Evolutionary conservation across 345 rosid genomes (phyloP).

Genomic region (Lepidium sativum): DNA sequence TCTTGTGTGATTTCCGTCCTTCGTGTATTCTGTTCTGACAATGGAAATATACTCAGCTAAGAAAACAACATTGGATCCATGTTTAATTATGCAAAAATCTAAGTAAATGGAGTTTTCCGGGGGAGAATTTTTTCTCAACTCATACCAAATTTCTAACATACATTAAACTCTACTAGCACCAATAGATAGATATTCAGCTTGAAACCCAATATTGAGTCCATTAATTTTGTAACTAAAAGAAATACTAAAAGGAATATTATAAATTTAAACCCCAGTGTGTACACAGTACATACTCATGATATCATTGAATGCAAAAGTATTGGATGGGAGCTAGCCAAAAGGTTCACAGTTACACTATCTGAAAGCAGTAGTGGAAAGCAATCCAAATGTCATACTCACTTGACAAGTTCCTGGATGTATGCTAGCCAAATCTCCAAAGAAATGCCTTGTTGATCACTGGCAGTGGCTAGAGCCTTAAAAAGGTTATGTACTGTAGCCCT

Average conservation of each 20-base stretch:
- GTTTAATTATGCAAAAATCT: neutral
- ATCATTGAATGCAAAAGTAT: neutral
- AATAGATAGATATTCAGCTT: neutral
- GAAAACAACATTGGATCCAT: neutral
- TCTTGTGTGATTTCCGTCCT: constrained; percentile 60
- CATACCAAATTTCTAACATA: neutral
- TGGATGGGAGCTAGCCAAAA: neutral
- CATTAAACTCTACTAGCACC: neutral
- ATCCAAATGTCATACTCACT: constrained; percentile 55
- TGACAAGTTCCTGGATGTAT: constrained; percentile 79
- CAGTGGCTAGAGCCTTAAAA: constrained; percentile 60
- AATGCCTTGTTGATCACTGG: constrained; percentile 51
- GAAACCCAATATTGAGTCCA: neutral
- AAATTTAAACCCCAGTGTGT: neutral
- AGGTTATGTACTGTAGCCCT: constrained; percentile 75
- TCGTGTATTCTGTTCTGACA: constrained; percentile 75
- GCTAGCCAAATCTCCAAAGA: constrained; percentile 72
- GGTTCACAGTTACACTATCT: neutral
- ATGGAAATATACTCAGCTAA: constrained; percentile 29
- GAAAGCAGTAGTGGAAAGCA: neutral
- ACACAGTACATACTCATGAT: constrained; percentile 3
- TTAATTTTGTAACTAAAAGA: neutral
- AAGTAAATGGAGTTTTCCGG: neutral
- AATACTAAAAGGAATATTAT: neutral
- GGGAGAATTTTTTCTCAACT: too few species aligned